Conservation (phyloP, 495 filamentous ascomycete genomes). For the Neohortaea acidophila region DNA sequence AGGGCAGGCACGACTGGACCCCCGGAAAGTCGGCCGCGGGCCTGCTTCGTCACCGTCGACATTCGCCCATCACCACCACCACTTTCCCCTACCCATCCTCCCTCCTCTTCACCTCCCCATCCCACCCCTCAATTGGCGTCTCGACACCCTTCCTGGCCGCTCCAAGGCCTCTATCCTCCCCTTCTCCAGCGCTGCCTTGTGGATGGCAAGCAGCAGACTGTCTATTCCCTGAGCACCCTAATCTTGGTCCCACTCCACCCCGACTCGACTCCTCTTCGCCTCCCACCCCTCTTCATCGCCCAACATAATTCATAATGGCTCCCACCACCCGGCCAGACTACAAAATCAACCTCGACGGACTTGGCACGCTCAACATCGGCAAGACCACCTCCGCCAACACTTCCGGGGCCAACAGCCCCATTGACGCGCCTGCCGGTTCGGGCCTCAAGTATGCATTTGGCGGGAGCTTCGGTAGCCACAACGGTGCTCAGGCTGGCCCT, state of each 20-base stretch:
- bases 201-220: background rate
- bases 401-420: constrained; percentile 73
- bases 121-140: too few relatives aligned
- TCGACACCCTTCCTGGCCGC: too few relatives aligned
- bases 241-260: background rate
- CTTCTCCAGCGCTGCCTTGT: background rate
- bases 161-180: background rate
- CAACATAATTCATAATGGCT: constrained; percentile 76
- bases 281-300: background rate
- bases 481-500: constrained; percentile 54
- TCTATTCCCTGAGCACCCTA: constrained; percentile 3
- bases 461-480: constrained; percentile 43
- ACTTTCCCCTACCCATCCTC: too few relatives aligned
- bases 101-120: too few relatives aligned
- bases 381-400: constrained; percentile 66
- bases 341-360: constrained; percentile 61
- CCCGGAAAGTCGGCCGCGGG: too few relatives aligned
- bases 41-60: too few relatives aligned
- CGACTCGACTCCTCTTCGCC: background rate
- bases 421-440: constrained; percentile 56
- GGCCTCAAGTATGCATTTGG: constrained; percentile 63
- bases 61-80: too few relatives aligned
- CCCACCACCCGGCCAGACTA: constrained; percentile 51
- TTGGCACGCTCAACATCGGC: constrained; percentile 38
- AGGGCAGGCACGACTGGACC: too few relatives aligned